Percentiles rank a stretch among this genome's conserved stretches.
phyloP scores from a whole-genome alignment of 352 stramenopile genomes.

The Phytophthora syringae region DNA sequence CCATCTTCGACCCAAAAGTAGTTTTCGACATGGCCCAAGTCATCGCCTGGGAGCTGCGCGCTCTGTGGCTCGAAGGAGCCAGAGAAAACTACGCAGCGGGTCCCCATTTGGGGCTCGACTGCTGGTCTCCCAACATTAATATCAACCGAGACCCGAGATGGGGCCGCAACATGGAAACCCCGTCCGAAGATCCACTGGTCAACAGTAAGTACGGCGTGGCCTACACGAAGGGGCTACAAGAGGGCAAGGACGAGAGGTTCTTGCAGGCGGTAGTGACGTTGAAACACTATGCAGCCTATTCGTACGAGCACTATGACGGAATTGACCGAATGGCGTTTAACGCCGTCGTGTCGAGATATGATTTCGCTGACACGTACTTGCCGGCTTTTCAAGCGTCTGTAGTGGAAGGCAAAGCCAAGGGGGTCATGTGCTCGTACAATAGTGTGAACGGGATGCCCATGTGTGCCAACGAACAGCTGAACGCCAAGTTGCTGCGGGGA shows the following conservation, averaged over 20 bases:
- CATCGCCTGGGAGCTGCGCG: slow-evolving; percentile 86
- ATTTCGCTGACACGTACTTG: slow-evolving; percentile 95
- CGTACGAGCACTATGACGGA: slow-evolving; percentile 76
- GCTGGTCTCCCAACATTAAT: slow-evolving; percentile 96
- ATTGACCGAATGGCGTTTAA: slow-evolving; percentile 90
- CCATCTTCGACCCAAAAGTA: slow-evolving; percentile 86
- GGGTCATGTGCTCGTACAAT: slow-evolving; percentile 98
- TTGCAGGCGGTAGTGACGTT: slow-evolving; percentile 90
- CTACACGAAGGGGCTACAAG: slow-evolving; percentile 91
- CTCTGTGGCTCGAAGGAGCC: slow-evolving; percentile 79
- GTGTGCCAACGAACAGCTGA: slow-evolving; percentile 89
- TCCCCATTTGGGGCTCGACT: slow-evolving; percentile 89
- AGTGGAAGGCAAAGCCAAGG: slow-evolving; percentile 73
- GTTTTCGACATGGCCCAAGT: slow-evolving; percentile 88
- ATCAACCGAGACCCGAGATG: slow-evolving; percentile 95
- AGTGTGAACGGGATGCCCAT: slow-evolving; percentile 93
- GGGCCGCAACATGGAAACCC: slow-evolving; percentile 94
- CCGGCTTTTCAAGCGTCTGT: slow-evolving; percentile 87
- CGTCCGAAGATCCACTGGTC: slow-evolving; percentile 94
- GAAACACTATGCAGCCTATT: slow-evolving; percentile 96
- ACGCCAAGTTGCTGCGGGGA: slow-evolving; percentile 71
- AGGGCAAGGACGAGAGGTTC: slow-evolving; percentile 68
- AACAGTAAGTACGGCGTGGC: slow-evolving; percentile 90
- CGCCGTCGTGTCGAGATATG: slow-evolving; percentile 87
- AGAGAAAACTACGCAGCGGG: slow-evolving; percentile 68